Base-by-base conservation (phyloP, 441 rosid species). In the Erodium moschatum region DNA sequence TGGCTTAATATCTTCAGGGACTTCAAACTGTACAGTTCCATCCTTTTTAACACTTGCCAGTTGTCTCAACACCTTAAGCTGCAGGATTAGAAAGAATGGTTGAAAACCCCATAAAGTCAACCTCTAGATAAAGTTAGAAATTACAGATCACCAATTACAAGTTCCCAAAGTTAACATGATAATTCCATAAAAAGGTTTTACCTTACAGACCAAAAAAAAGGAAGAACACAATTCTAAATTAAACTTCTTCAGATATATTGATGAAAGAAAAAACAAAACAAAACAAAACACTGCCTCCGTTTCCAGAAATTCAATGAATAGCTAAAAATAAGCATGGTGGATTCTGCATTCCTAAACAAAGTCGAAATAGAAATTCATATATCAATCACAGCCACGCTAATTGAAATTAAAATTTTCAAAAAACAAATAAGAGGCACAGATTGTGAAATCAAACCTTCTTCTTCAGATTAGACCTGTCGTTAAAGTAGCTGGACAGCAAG, bases 31-130 rank as follows among this genome's bases (percentile, higher is more conserved):
- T 64, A 95, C 97, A 1, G 98, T 90, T 70, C 99, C 99, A 77
- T 94, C 86, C 83, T 86, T 85, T 84, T 92, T 91, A 58, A 94
- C 92, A n/a, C 97, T 94, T 72, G 97, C 96, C 78, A 94, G 85
- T 80, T 97, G 86, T 67, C 85, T 91, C 77, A 94, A 70, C 83
- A 94, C 79, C 74, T 82, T 79, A 68, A 87, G 83, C 97, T 91
- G 92, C 92, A 83, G 70, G 69, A 62, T 46, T 77, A 74, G 52
- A 67, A 40, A 40, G 44, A 40, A 40, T 7, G 44, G 44, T 40
- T 8, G 44, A 40, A 7, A 40, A 7, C 44, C 75, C 29, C 64
- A 20, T 8, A 19, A 20, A 9, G 12, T 58, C 64, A 20, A 20
- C 29, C n/a, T 8, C 12, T 2, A 58, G 29, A 58, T 1, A 9